Evolutionary conservation across 2,329 filamentous ascomycete species (phyloP).

Genomic region (Diplodia scrobiculata): DNA sequence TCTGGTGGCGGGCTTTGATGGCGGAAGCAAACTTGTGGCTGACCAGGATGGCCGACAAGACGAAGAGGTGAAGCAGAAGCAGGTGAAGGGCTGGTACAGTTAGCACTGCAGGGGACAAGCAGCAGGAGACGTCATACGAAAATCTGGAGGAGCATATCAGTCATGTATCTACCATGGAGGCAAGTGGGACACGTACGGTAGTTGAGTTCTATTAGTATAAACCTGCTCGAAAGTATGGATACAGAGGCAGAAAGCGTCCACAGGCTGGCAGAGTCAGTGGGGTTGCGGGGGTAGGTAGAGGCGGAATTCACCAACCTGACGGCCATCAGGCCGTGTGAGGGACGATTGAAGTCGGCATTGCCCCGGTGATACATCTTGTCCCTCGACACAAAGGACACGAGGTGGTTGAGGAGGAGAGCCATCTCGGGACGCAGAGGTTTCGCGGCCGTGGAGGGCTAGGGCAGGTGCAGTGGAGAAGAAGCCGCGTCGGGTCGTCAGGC

Average conservation of each 20-base stretch:
- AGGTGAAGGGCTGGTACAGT: constrained; percentile 33
- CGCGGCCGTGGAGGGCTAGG: background rate
- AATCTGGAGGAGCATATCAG: constrained; percentile 14
- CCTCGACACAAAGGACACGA: constrained; percentile 13
- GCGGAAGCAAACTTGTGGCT: constrained; percentile 1
- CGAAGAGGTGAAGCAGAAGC: constrained; percentile 32
- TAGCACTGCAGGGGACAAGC: background rate
- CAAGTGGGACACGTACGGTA: constrained; percentile 14
- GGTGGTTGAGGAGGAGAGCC: constrained; percentile 23
- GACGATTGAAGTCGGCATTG: constrained; percentile 9
- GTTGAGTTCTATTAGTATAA: constrained; percentile 19
- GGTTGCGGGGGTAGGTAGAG: background rate
- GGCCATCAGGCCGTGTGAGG: constrained; percentile 15
- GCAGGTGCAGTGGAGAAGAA: background rate
- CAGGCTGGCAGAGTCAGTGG: constrained; percentile 7
- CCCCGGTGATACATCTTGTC: constrained; percentile 20
- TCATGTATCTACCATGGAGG: background rate
- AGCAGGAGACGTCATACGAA: background rate
- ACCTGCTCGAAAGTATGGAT: constrained; percentile 22
- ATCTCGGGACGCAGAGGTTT: constrained; percentile 16
- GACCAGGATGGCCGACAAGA: constrained; percentile 25
- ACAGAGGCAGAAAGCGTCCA: constrained; percentile 18
- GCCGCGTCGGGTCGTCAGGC: background rate
- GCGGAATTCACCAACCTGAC: background rate
- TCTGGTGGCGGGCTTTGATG: background rate